Evolutionary conservation across 2,329 filamentous ascomycete species (phyloP).

Genomic region (Chaetomium olivaceum): DNA sequence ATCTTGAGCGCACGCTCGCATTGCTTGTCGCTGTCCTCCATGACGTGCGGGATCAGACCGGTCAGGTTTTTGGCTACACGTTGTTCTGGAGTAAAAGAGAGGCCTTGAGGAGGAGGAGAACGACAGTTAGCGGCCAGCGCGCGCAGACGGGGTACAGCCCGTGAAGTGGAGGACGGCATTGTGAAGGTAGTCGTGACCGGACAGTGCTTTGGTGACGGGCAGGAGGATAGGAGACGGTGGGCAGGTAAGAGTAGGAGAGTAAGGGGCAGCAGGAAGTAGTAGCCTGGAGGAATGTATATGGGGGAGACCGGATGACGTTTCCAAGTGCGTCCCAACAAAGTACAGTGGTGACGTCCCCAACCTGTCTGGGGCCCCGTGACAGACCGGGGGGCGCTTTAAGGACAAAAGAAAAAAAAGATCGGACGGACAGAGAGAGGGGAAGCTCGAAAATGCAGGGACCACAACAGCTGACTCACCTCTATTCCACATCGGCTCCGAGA

Average conservation of each 20-base stretch:
- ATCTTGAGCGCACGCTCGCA: slow-evolving; percentile 70
- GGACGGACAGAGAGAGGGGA: slow-evolving; percentile 11
- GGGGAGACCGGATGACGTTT: neutral
- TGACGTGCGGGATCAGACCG: slow-evolving; percentile 64
- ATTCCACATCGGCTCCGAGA: slow-evolving; percentile 64
- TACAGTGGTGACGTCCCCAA: slow-evolving; percentile 5
- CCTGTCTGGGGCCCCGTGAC: slow-evolving; percentile 1
- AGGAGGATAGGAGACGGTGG: neutral
- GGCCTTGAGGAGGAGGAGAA: slow-evolving; percentile 45
- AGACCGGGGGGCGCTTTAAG: neutral
- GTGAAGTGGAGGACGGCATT: slow-evolving; percentile 11
- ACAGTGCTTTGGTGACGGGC: neutral
- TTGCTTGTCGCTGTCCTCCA: slow-evolving; percentile 61
- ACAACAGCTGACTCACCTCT: slow-evolving; percentile 52
- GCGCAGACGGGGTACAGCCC: slow-evolving; percentile 18
- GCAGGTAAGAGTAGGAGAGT: neutral
- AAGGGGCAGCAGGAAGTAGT: too few species aligned
- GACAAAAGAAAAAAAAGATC: slow-evolving; percentile 7
- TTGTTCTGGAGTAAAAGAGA: slow-evolving; percentile 65
- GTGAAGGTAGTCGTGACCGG: neutral
- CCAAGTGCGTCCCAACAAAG: neutral
- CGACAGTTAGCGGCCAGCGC: slow-evolving; percentile 26
- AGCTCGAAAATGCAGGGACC: slow-evolving; percentile 6
- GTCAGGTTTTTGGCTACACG: slow-evolving; percentile 65
- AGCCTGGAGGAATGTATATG: neutral